A percentile compares a stretch with the other conserved stretches of the same genome.
phyloP scores from a whole-genome alignment of 495 filamentous ascomycete species.

The Pyrenopolyporus hunteri region DNA sequence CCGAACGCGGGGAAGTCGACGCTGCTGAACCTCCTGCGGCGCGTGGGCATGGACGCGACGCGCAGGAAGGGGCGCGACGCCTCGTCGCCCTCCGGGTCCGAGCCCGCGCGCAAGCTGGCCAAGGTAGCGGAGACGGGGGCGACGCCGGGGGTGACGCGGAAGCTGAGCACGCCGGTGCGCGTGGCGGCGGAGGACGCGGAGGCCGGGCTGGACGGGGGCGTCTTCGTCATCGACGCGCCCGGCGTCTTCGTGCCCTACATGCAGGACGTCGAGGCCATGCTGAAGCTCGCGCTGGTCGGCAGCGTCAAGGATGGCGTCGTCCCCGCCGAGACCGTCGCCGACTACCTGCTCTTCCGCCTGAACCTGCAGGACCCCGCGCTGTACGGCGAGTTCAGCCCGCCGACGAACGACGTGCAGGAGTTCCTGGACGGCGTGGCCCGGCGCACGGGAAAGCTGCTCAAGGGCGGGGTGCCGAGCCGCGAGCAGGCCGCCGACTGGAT shows the following conservation, averaged over 20 bases:
- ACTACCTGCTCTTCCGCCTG: constrained; percentile 86
- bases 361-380: constrained; percentile 63
- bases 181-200: constrained; percentile 54
- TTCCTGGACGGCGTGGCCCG: constrained; percentile 71
- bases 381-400: constrained; percentile 69
- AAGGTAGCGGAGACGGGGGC: constrained; percentile 85
- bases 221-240: constrained; percentile 61
- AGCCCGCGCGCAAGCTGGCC: no score
- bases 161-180: constrained; percentile 81
- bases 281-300: constrained; percentile 88
- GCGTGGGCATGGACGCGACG: constrained; percentile 65
- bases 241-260: constrained; percentile 96
- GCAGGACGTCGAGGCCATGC: constrained; percentile 80
- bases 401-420: constrained; percentile 80
- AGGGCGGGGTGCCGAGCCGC: constrained; percentile 73
- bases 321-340: constrained; percentile 73
- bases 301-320: constrained; percentile 90
- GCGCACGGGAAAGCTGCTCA: constrained; percentile 76
- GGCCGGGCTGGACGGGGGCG: constrained; percentile 43
- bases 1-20: constrained; percentile 95
- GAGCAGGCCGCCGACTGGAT: constrained; percentile 82
- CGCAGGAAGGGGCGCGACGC: no score
- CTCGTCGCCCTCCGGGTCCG: no score
- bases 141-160: constrained; percentile 88
- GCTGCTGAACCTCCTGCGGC: constrained; percentile 83